Evolutionary conservation across 2,329 filamentous ascomycete genomes (phyloP).

Genomic region (Rugonectria rugulosa): DNA sequence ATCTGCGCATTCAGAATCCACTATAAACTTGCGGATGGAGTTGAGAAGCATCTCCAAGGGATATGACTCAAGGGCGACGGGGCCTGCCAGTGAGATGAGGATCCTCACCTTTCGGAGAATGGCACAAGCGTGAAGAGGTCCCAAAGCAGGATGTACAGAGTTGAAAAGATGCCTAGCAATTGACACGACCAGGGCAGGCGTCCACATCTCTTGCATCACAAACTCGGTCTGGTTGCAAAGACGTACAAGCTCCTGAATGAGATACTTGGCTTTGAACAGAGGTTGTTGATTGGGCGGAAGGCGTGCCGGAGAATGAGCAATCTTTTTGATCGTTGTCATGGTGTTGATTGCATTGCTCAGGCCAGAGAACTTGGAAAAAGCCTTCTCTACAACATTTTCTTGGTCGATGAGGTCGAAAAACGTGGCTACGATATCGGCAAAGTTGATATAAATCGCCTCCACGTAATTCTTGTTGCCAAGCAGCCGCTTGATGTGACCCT

Average conservation of each 20-base stretch:
- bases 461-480: slow-evolving; percentile 73
- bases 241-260: slow-evolving; percentile 77
- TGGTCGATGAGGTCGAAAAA: slow-evolving; percentile 82
- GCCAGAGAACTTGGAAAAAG: slow-evolving; percentile 65
- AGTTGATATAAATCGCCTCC: slow-evolving; percentile 70
- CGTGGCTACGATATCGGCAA: slow-evolving; percentile 77
- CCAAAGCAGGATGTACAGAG: slow-evolving; percentile 81
- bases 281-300: slow-evolving; percentile 87
- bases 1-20: slow-evolving; percentile 86
- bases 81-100: slow-evolving; percentile 78
- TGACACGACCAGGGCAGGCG: slow-evolving; percentile 74
- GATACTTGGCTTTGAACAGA: slow-evolving; percentile 79
- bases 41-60: slow-evolving; percentile 90
- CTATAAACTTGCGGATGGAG: slow-evolving; percentile 78
- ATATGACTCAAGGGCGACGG: slow-evolving; percentile 77
- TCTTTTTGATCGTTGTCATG: slow-evolving; percentile 73
- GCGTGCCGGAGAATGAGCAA: slow-evolving; percentile 69
- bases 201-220: slow-evolving; percentile 74
- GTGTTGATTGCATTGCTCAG: slow-evolving; percentile 69
- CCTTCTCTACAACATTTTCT: slow-evolving; percentile 75
- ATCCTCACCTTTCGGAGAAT: slow-evolving; percentile 87
- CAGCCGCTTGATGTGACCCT: slow-evolving; percentile 71
- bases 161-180: slow-evolving; percentile 81
- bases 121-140: slow-evolving; percentile 85
- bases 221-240: slow-evolving; percentile 77